phyloP scores from a whole-genome alignment of 73 alveolate genomes.

The Durusdinium trenchii region DNA sequence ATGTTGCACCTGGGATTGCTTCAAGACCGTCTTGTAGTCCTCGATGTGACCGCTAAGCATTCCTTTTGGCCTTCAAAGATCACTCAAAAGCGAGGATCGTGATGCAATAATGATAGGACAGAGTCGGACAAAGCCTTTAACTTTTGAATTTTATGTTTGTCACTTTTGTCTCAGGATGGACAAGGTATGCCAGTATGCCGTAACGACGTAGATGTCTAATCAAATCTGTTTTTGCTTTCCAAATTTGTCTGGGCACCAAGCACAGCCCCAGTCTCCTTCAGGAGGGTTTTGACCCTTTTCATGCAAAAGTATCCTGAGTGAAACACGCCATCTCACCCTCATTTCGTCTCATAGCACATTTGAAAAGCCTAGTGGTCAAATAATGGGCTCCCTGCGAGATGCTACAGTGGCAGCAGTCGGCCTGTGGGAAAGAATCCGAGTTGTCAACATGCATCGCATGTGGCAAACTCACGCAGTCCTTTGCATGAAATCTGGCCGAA shows the following conservation, averaged over 20 bases:
- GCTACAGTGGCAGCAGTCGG: conserved; percentile 73
- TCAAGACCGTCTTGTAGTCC: conserved; percentile 86
- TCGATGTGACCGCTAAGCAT: conserved; percentile 74
- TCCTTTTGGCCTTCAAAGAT: conserved; percentile 83
- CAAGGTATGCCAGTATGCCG: too few species aligned
- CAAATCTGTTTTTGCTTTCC: background rate
- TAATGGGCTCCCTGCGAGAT: background rate
- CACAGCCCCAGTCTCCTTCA: conserved; percentile 91
- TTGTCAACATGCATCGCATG: background rate
- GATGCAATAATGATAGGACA: background rate
- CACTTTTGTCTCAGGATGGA: too few species aligned
- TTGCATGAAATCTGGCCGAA: conserved; percentile 87
- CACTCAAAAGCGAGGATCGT: background rate
- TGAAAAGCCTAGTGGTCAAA: too few species aligned
- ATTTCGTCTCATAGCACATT: too few species aligned
- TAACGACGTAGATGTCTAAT: too few species aligned
- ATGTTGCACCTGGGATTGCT: conserved; percentile 65
- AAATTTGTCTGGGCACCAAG: background rate
- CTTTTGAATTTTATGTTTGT: background rate
- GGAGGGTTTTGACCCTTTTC: conserved; percentile 72
- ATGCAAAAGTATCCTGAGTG: conserved; percentile 78
- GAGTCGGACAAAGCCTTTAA: background rate
- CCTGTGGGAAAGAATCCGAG: background rate
- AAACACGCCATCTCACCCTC: too few species aligned
- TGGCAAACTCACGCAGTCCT: background rate